phyloP scores from a whole-genome alignment of 2,329 filamentous ascomycete genomes.

The Dactylellina cionopaga region DNA sequence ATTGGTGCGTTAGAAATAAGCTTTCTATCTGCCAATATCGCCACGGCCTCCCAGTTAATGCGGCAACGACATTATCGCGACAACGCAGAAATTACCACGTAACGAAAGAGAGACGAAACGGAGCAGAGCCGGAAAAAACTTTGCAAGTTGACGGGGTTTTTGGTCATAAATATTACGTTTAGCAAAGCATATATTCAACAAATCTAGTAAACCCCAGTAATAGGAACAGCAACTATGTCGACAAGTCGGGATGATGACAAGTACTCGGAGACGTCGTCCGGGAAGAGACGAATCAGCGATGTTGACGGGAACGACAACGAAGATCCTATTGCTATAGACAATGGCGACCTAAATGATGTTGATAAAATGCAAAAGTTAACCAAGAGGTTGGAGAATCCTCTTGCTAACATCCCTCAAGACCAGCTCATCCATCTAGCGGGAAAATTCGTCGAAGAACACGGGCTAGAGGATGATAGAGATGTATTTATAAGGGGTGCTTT shows the following conservation, averaged over 20 bases:
- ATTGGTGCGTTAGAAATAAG: slow-evolving; percentile 1
- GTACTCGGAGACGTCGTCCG: slow-evolving; percentile 25
- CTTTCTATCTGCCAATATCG: slow-evolving; percentile 17
- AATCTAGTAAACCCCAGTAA: no score
- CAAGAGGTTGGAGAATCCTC: slow-evolving; percentile 63
- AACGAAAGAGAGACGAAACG: no score
- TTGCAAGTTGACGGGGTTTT: no score
- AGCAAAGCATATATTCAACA: no score
- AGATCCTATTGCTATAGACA: slow-evolving; percentile 21
- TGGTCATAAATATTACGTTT: no score
- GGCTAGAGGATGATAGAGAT: slow-evolving; percentile 15
- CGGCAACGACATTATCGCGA: background rate
- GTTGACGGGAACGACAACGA: background rate
- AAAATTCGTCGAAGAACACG: slow-evolving; percentile 65
- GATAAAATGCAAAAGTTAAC: slow-evolving; percentile 30
- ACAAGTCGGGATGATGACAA: slow-evolving; percentile 23
- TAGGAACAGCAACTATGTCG: slow-evolving; percentile 4
- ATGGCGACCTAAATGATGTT: slow-evolving; percentile 21
- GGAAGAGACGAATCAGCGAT: slow-evolving; percentile 25
- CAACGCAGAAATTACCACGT: slow-evolving; percentile 11
- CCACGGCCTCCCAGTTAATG: background rate
- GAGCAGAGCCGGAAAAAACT: no score
- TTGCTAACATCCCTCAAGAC: slow-evolving; percentile 66
- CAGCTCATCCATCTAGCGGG: slow-evolving; percentile 68
- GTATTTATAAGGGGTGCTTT: slow-evolving; percentile 65